Base-by-base conservation (phyloP, 1,139 yeast species). In the Taphrina wiesneri region DNA sequence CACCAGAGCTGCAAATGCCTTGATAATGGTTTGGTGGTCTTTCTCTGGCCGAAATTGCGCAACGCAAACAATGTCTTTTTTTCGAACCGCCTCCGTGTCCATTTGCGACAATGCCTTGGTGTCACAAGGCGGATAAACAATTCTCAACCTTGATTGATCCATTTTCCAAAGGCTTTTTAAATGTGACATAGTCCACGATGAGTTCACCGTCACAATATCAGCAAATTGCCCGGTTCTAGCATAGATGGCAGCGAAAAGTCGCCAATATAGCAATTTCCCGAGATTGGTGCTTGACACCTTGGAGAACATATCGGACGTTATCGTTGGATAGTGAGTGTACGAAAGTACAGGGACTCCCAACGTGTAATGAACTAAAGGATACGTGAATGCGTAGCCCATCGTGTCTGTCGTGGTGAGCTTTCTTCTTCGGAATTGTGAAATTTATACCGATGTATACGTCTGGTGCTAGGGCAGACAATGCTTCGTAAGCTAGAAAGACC, bases 41-140 rank as follows among this genome's bases (percentile, higher is more conserved):
- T 95, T 95, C 75, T 95, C 99, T 0, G 97, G 95, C 68, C 99
- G 84, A 77, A 90, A 95, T 76, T 95, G 99, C 0, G 98, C 98
- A 63, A 95, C 78, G 68, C 87, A 90, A 7, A 93, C 81, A 68
- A 91, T 79, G 41, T 81, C 81, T 65, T 87, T 84, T 64, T 81
- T 77, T 69, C 96, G 80, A 0, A 69, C 67, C 30, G 56, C 67
- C 25, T 51, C 47, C 15, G 67, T 70, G 3, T 71, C 34, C 11
- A 73, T 71, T 19, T 70, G 70, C 47, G 79, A 75, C 19, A 82
- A 76, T 61, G 79, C 80, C 70, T 85, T 89, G 4, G 89, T 85
- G 3, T 91, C 88, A 73, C 96, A 88, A 0, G 97, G 96, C 4
- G 99, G 99, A 74, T 89, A 93, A 43, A 92, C 79, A 0, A 86